Percentiles rank a stretch among this genome's conserved stretches.
These are phyloP conservation scores for Colletotrichum orchidophilum DNA, from an alignment of 2,329 filamentous ascomycete species.

Conservation along the genomic window DNA sequence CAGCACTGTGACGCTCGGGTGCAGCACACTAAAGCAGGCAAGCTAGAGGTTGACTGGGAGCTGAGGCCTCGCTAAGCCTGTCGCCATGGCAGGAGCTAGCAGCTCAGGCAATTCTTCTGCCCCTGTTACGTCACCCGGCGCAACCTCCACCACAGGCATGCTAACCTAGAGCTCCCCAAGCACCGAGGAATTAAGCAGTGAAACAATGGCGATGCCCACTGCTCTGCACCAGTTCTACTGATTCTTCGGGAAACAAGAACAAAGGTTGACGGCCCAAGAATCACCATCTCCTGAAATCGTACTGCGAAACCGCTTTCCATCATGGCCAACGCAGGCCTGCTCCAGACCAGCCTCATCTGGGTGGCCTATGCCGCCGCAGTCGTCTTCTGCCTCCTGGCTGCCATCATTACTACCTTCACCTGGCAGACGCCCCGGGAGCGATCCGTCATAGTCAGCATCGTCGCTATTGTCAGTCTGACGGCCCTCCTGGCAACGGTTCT, in stretches of 20 bases:
- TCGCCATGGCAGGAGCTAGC: neutral
- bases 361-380: slow-evolving; percentile 89
- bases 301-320: neutral
- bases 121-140: slow-evolving; percentile 7
- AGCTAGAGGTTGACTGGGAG: neutral
- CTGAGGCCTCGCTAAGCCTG: neutral
- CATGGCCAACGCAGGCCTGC: slow-evolving; percentile 64
- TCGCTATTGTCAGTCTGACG: slow-evolving; percentile 88
- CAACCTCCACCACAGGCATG: slow-evolving; percentile 14
- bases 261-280: neutral
- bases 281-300: neutral
- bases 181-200: slow-evolving; percentile 11
- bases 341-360: slow-evolving; percentile 95
- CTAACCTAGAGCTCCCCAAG: slow-evolving; percentile 21
- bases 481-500: slow-evolving; percentile 91
- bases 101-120: neutral
- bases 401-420: slow-evolving; percentile 86
- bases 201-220: slow-evolving; percentile 24
- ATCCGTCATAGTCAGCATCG: slow-evolving; percentile 80
- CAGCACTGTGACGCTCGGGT: neutral
- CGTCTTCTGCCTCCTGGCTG: slow-evolving; percentile 77
- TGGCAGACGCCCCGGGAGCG: slow-evolving; percentile 92
- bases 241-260: slow-evolving; percentile 10
- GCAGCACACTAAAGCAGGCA: neutral
- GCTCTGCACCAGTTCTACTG: neutral